Evolutionary conservation across 305 asterid species (phyloP).

Genomic region (Petunia hybrid): DNA sequence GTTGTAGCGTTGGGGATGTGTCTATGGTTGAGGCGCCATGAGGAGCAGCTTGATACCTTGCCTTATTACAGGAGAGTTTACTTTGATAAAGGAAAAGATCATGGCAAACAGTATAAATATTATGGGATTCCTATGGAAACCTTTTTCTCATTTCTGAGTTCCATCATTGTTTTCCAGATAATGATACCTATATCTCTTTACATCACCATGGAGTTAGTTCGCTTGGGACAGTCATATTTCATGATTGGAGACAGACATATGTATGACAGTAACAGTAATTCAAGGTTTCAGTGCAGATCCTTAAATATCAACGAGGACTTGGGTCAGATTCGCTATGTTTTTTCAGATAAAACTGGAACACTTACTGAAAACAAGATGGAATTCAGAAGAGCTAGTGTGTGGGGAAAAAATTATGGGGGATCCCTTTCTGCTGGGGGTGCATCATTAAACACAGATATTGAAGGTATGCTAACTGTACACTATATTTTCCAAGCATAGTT

Average conservation of each 20-base stretch:
- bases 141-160: slow-evolving; percentile 86
- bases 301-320: slow-evolving; percentile 94
- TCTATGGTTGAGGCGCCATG: slow-evolving; percentile 76
- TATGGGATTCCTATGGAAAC: slow-evolving; percentile 95
- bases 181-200: slow-evolving; percentile 96
- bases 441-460: slow-evolving; percentile 45
- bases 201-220: slow-evolving; percentile 96
- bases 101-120: slow-evolving; percentile 62
- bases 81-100: slow-evolving; percentile 55
- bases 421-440: slow-evolving; percentile 46
- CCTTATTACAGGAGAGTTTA: slow-evolving; percentile 84
- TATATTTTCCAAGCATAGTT: not conserved
- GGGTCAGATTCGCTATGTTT: slow-evolving; percentile 90
- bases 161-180: slow-evolving; percentile 92
- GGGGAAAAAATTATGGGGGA: slow-evolving; percentile 72
- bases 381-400: slow-evolving; percentile 81
- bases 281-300: slow-evolving; percentile 97
- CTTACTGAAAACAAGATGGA: slow-evolving; percentile 98
- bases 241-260: slow-evolving; percentile 90
- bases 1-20: slow-evolving; percentile 87
- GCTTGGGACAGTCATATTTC: slow-evolving; percentile 95
- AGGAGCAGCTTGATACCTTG: slow-evolving; percentile 71
- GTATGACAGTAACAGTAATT: slow-evolving; percentile 68
- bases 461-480: slow-evolving; percentile 54
- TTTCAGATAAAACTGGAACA: slow-evolving; percentile 95